Evolutionary conservation across 208 protist genomes (phyloP).

Genomic region (Acanthamoeba triangularis): DNA sequence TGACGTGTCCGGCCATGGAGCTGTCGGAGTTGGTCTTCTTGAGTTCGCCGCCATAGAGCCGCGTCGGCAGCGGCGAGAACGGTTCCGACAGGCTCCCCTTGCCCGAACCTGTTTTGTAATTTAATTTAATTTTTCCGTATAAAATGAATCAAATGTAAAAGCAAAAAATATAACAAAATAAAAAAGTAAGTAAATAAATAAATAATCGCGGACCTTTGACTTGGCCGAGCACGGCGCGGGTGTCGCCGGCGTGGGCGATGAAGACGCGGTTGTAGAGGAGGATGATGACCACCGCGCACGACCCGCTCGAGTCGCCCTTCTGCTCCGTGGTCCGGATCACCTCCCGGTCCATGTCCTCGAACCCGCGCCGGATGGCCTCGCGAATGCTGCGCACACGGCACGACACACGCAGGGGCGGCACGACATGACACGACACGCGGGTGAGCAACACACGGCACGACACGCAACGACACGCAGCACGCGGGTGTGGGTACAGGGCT

Average conservation of each 20-base stretch:
- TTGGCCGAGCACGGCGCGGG: slow-evolving; percentile 2
- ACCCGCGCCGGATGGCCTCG: background rate
- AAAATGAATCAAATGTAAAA: background rate
- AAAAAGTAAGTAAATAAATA: background rate
- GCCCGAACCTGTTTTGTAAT: background rate
- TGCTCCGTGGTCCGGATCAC: background rate
- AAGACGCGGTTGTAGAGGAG: background rate
- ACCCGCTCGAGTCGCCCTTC: slow-evolving; percentile 8
- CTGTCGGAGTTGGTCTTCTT: slow-evolving; percentile 13
- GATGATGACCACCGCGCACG: slow-evolving; percentile 5
- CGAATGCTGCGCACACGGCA: background rate
- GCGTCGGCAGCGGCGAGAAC: background rate
- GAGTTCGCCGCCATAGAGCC: background rate
- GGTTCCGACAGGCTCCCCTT: background rate
- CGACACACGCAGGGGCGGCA: background rate
- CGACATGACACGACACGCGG: background rate
- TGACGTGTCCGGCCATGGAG: background rate
- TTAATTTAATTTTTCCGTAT: no score
- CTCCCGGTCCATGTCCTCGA: slow-evolving; percentile 23
- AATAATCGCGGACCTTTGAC: background rate
- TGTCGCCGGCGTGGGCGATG: slow-evolving; percentile 10
- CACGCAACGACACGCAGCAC: background rate
- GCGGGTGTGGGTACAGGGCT: background rate
- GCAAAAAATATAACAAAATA: background rate
- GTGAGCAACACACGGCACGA: background rate